Base-by-base conservation (phyloP, 169 alveolate genomes). In the Eimeria brunetti region DNA sequence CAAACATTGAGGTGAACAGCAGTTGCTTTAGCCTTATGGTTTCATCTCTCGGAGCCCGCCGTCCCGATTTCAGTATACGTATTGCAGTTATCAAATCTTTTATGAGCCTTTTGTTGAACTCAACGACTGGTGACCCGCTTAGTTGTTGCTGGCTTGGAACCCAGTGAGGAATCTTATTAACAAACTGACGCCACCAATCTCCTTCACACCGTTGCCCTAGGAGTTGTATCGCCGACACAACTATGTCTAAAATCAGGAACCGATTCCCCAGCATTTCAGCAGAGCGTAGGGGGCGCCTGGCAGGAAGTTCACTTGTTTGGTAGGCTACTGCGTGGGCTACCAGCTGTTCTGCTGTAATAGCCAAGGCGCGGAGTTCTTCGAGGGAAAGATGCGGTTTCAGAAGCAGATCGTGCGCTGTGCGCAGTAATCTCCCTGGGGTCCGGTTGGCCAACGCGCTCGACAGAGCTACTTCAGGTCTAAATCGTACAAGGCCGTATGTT, bases 261-360 rank as follows among this genome's bases (percentile, higher is more conserved):
- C 64, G 64, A n/a, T 27, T 20, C 41, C 64, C 86, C 60, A 76
- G 60, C 86, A n/a, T 46, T 76, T 41, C 62, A 76, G 41, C 86
- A 76, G 86, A 30, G 86, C 80, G 80, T 36, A 49, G 3, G 36
- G 80, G 80, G 51, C 80, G 80, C 51, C 1, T 11, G n/a, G 0
- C 38, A 30, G 80, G 80, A 14, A 36, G 80, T 1, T 12, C 7
- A 36, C 80, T 46, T 8, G 27, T 36, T 69, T 69, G 80, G 80
- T 11, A 69, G 8, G 5, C 18, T 2, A 69, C 6, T 36, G 51
- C 0, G 49, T 69, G 80, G n/a, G 14, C 2, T 22, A 36, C n/a
- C 49, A 76, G n/a, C 62, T 2, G 86, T 46, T 76, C 86, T 76
- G 86, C 41, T 22, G 60, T 22, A 20, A 0, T 44, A 16, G 62